Conservation (phyloP, 495 filamentous ascomycete species). For the Penicillium flavigenum region DNA sequence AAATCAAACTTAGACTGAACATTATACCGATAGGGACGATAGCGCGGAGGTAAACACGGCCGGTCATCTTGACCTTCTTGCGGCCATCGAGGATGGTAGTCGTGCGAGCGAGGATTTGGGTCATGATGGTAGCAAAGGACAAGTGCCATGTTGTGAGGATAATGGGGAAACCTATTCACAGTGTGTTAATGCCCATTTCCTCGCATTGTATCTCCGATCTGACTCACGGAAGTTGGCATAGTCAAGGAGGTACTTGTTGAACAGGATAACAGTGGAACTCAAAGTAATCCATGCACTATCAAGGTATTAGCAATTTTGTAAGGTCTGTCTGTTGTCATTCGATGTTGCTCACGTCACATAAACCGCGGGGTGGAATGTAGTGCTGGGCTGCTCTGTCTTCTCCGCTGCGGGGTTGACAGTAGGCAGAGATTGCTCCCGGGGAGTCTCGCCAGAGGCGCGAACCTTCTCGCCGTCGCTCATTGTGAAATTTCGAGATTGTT, state of each 20-base stretch:
- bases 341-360: conserved; percentile 75
- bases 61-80: conserved; percentile 91
- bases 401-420: conserved; percentile 72
- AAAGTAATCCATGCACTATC: conserved; percentile 83
- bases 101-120: conserved; percentile 82
- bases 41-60: conserved; percentile 81
- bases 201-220: background rate
- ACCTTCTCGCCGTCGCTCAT: conserved; percentile 77
- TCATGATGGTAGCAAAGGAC: conserved; percentile 84
- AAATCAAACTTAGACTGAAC: conserved; percentile 93
- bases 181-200: conserved; percentile 3
- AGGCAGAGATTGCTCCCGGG: conserved; percentile 67
- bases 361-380: conserved; percentile 74
- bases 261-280: conserved; percentile 91
- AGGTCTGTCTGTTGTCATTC: too few relatives aligned
- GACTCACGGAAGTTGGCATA: conserved; percentile 78
- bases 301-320: conserved; percentile 22
- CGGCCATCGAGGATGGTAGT: conserved; percentile 84
- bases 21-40: conserved; percentile 92
- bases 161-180: conserved; percentile 39
- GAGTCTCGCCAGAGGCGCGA: conserved; percentile 71
- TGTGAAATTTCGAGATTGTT: conserved; percentile 45
- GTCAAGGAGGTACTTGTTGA: conserved; percentile 98
- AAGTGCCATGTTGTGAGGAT: conserved; percentile 94
- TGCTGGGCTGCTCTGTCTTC: conserved; percentile 62